These are phyloP conservation scores for Crataegus laevigata DNA, from an alignment of 306 rosid species.

Conservation along the genomic window DNA sequence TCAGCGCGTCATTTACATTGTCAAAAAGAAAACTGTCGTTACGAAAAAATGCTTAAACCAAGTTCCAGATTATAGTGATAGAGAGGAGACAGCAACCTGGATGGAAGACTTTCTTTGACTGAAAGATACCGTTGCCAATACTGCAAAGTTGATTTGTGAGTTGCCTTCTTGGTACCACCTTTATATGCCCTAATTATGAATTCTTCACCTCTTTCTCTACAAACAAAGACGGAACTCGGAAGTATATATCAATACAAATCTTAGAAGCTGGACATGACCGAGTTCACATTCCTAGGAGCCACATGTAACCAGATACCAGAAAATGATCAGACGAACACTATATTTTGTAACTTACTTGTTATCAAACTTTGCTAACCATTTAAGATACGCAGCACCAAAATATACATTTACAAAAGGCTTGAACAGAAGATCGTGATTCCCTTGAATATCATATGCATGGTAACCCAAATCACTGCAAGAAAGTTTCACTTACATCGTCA, in stretches of 20 bases:
- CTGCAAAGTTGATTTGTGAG: conserved; percentile 66
- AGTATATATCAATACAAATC: conserved; percentile 7
- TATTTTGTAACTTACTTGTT: conserved; percentile 44
- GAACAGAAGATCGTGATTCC: conserved; percentile 31
- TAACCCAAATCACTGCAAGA: conserved; percentile 57
- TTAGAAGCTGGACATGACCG: not conserved
- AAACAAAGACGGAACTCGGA: conserved; percentile 3
- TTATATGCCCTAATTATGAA: conserved; percentile 73
- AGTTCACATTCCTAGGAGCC: not conserved
- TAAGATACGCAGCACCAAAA: conserved; percentile 77
- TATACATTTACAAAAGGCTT: conserved; percentile 62
- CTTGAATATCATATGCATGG: conserved; percentile 32
- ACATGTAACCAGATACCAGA: not conserved
- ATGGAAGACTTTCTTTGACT: conserved; percentile 62
- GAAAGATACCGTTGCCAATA: conserved; percentile 69
- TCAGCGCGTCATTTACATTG: not conserved
- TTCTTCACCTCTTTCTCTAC: conserved; percentile 84
- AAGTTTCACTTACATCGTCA: conserved; percentile 25
- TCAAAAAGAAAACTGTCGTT: not conserved
- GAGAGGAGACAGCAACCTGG: conserved; percentile 44
- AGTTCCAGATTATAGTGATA: conserved; percentile 12
- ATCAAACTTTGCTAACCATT: conserved; percentile 57
- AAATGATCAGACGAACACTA: not conserved
- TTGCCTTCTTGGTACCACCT: conserved; percentile 79
- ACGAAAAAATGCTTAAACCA: not conserved